Percentiles rank a stretch among this genome's conserved stretches.
Conservation (phyloP, 2,329 filamentous ascomycete species). For the Talaromyces sp. region DNA sequence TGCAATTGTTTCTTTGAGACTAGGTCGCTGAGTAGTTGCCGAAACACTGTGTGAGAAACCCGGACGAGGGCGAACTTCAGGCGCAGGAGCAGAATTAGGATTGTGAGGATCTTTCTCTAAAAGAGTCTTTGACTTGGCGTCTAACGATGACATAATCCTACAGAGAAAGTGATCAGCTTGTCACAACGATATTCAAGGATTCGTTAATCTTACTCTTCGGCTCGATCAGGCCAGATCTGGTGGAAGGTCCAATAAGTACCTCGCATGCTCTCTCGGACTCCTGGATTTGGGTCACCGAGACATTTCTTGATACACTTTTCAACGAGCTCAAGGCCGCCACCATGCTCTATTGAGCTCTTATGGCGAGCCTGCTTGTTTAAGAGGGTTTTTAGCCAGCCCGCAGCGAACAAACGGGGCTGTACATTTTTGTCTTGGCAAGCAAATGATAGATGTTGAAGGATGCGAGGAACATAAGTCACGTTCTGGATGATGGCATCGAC, state of each 20-base stretch:
- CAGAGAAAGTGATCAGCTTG: constrained; percentile 22
- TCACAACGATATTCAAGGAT: background rate
- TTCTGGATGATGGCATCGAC: constrained; percentile 78
- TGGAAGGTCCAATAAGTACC: constrained; percentile 83
- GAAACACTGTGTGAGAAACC: constrained; percentile 21
- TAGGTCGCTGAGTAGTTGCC: constrained; percentile 40
- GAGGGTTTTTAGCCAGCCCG: constrained; percentile 80
- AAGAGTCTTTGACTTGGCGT: constrained; percentile 72
- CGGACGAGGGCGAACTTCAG: constrained; percentile 22
- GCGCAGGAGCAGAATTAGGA: constrained; percentile 28
- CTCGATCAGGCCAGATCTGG: constrained; percentile 71
- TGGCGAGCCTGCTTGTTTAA: constrained; percentile 72
- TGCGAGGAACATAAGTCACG: constrained; percentile 72
- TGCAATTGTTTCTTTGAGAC: constrained; percentile 77
- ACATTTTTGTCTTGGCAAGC: constrained; percentile 93
- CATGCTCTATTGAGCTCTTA: constrained; percentile 78
- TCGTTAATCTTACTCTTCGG: constrained; percentile 60
- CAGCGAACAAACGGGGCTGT: constrained; percentile 73
- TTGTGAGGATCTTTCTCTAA: constrained; percentile 82
- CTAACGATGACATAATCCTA: constrained; percentile 75
- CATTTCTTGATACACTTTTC: constrained; percentile 89
- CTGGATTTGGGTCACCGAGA: constrained; percentile 83
- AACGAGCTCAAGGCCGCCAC: constrained; percentile 74
- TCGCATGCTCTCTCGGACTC: constrained; percentile 81
- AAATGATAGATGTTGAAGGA: constrained; percentile 79